These are phyloP conservation scores for Medicago ruthenica DNA, from an alignment of 306 rosid genomes.

Conservation along the genomic window DNA sequence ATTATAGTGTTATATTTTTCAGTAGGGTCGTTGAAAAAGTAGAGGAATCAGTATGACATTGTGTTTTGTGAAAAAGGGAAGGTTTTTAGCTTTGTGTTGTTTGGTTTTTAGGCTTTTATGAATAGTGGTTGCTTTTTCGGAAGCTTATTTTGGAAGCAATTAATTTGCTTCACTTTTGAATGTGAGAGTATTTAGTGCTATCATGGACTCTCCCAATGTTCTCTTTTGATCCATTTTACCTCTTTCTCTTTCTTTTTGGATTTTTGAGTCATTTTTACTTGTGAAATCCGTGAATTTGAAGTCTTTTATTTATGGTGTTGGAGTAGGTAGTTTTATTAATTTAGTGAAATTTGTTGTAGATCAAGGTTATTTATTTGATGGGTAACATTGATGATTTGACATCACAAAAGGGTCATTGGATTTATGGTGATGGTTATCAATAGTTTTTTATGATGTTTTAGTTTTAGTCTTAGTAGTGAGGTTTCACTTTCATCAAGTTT, in stretches of 20 bases:
- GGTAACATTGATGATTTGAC: conserved; percentile 59
- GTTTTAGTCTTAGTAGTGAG: conserved; percentile 17
- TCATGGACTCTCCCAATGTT: conserved; percentile 47
- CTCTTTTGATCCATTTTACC: conserved; percentile 45
- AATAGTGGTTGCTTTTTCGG: conserved; percentile 55
- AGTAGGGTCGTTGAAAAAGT: conserved; percentile 48
- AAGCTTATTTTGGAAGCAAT: conserved; percentile 89
- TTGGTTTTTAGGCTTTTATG: conserved; percentile 46
- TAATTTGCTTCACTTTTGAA: conserved; percentile 63
- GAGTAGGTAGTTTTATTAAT: conserved; percentile 41
- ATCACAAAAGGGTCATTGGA: conserved; percentile 37
- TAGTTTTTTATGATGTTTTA: conserved; percentile 48
- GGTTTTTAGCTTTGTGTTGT: conserved; percentile 47
- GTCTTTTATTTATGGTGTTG: conserved; percentile 43
- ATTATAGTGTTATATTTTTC: conserved; percentile 34
- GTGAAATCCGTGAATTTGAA: conserved; percentile 49
- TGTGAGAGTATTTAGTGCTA: conserved; percentile 69
- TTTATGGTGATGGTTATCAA: conserved; percentile 47
- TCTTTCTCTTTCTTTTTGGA: conserved; percentile 35
- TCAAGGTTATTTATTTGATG: conserved; percentile 52
- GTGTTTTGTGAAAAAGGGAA: conserved; percentile 55
- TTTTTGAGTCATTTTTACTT: conserved; percentile 34
- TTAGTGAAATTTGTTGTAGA: conserved; percentile 48
- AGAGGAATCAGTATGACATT: conserved; percentile 50
- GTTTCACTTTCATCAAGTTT: conserved; percentile 37